These are phyloP conservation scores for Kuraishia borneana DNA, from an alignment of 805 yeast species.

Conservation along the genomic window DNA sequence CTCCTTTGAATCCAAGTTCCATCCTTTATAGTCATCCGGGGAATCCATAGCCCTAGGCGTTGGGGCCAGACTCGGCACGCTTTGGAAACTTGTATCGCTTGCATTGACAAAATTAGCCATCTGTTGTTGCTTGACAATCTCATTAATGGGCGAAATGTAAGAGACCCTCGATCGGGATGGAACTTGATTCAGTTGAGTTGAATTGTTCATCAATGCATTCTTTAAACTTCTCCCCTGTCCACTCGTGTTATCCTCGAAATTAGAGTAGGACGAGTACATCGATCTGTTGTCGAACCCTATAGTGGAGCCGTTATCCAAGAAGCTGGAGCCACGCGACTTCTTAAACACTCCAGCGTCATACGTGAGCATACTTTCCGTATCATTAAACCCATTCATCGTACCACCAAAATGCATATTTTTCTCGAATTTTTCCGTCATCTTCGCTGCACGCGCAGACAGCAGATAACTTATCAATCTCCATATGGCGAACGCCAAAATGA, in stretches of 20 bases:
- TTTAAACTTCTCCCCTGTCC: conserved; percentile 1
- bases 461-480: conserved; percentile 1
- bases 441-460: conserved; percentile 1
- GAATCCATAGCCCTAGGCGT: neutral
- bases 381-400: neutral
- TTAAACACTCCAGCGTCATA: conserved; percentile 2
- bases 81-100: neutral
- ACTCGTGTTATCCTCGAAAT: neutral
- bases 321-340: neutral
- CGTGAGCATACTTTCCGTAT: neutral
- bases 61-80: neutral
- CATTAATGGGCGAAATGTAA: conserved; percentile 1
- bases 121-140: neutral
- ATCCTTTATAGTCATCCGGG: neutral
- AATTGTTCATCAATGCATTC: neutral
- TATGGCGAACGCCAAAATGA: conserved; percentile 6
- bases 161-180: neutral
- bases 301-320: conserved; percentile 1
- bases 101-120: neutral
- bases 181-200: neutral
- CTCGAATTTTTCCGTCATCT: neutral
- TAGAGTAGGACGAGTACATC: conserved; percentile 1
- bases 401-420: neutral
- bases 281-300: conserved; percentile 1
- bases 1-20: neutral